Base-by-base conservation (phyloP, 2,329 filamentous ascomycete species). In the Fonsecaea monophora region DNA sequence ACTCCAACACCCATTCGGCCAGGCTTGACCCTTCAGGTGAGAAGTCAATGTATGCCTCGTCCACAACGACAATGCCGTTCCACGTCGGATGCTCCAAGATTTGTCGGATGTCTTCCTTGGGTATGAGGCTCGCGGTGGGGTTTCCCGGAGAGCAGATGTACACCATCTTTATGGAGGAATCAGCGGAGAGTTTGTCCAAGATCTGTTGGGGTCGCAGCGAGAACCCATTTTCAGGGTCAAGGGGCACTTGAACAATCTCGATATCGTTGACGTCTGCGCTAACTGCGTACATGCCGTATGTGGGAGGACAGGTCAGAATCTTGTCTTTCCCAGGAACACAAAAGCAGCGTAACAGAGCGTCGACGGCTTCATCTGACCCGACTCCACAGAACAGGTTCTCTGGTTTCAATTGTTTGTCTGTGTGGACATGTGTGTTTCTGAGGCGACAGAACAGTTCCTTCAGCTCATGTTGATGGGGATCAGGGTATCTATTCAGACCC, bases 21-120 rank as follows among this genome's bases (percentile, higher is more conserved):
- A 98, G 85, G 71, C 91, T 96, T 50, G 91, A 85, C 32, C 87
- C 89, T 56, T 90, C 88, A 5, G 89, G 88, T 6, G 94, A 90
- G 76, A 98, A 99, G 80, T 99, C 95, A 74, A 99, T 89, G 80
- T 99, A 99, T 18, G 95, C 95, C 81, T 99, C 95, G 78, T 99
- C 95, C 32, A 98, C 83, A 3, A 97, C 88, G 2, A 99, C 90
- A 25, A 99, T 83, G 61, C 95, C 95, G 79, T 99, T 99, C 94
- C 94, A 99, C 0, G 89, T 92, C 13, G 91, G 89, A 84, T 97
- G 93, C 75, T 90, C 86, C 13, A 99, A 87, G 42, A 98, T 82
- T 64, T 84, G 80, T 67, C 85, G 83, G 55, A 99, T 83, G 74
- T 95, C 90, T 40, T 85, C 82, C 77, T 96, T 96, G 67, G 85